Evolutionary conservation across 176 grass and related monocot species (phyloP).

Genomic region (Musa itinerans): DNA sequence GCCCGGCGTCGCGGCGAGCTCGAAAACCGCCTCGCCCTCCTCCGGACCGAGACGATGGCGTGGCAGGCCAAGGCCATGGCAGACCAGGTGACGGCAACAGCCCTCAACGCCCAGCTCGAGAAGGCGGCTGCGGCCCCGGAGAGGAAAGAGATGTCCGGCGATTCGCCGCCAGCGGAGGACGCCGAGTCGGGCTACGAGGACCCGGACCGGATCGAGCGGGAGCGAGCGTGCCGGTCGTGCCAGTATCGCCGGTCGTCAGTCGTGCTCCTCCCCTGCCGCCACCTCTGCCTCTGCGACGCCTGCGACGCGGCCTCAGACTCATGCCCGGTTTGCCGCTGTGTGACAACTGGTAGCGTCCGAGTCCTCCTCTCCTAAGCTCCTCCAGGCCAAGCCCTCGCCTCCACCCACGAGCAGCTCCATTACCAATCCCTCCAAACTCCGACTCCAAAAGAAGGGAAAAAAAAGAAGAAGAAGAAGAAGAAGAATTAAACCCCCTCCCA

Average conservation of each 20-base stretch:
- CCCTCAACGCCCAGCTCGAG: constrained; percentile 68
- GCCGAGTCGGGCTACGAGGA: constrained; percentile 6
- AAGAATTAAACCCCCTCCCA: neutral
- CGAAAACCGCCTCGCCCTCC: constrained; percentile 41
- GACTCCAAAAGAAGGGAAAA: neutral
- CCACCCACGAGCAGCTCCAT: too few species aligned
- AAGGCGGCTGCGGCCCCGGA: constrained; percentile 29
- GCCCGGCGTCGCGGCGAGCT: constrained; percentile 38
- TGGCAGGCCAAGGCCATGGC: constrained; percentile 69
- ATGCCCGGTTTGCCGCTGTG: neutral
- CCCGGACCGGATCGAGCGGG: neutral
- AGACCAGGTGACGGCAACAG: constrained; percentile 47
- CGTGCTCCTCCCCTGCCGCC: constrained; percentile 6
- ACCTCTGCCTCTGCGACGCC: constrained; percentile 8
- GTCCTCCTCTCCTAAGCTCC: neutral
- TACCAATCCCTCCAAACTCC: neutral
- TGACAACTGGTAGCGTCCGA: neutral
- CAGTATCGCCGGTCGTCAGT: neutral
- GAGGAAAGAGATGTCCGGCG: constrained; percentile 1
- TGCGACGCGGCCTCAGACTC: neutral
- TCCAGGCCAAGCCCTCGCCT: neutral
- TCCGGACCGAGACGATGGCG: constrained; percentile 42
- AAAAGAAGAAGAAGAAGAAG: neutral
- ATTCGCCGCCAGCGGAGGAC: neutral
- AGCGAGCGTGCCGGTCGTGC: neutral